Base-by-base conservation (phyloP, 208 protist species). In the Novymonas esmeraldas region DNA sequence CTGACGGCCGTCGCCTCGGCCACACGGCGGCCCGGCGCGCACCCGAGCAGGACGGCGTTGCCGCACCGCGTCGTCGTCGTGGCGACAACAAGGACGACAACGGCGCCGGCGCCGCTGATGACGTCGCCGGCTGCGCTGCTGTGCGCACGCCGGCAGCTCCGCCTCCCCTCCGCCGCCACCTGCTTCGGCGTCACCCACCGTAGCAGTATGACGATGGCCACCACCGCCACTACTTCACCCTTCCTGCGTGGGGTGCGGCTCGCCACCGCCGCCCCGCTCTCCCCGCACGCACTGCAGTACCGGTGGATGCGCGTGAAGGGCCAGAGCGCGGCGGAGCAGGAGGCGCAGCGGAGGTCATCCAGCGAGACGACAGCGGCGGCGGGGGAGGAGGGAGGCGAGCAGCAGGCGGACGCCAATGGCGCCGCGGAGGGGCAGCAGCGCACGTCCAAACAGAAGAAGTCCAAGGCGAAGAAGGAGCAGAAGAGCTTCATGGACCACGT, bases 401-500 rank as follows among this genome's bases (percentile, higher is more conserved):
- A 46, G 26, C 10, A 44, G 34, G 18, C 44, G 33, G n/a, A n/a
- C n/a, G n/a, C n/a, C n/a, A n/a, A n/a, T n/a, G n/a, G n/a, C 45
- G 60, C 29, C 50, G 61, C 54, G 56, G 59, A 64, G 33, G 54
- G 34, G 11, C 44, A 58, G 24, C 46, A 64, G 38, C 70, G 70
- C 38, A 52, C 54, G 26, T 45, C 59, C 38, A 38, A 71, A 2
- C 42, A 45, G 24, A 62, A 76, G 46, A 63, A 67, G 26, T 65
- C 48, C 20, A 81, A 78, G 38, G 54, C 52, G 11, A 51, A 79
- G 42, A 20, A 46, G 20, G 57, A 62, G 64, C 62, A 70, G 65
- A 74, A 66, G 42, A 64, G 72, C 36, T 79, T 94, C 60, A 68
- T 64, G 33, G 87, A 89, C 34, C 81, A 97, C 66, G 44, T 86